These are phyloP conservation scores for Hirsutella rhossiliensis DNA, from an alignment of 2,329 filamentous ascomycete species.

Conservation along the genomic window DNA sequence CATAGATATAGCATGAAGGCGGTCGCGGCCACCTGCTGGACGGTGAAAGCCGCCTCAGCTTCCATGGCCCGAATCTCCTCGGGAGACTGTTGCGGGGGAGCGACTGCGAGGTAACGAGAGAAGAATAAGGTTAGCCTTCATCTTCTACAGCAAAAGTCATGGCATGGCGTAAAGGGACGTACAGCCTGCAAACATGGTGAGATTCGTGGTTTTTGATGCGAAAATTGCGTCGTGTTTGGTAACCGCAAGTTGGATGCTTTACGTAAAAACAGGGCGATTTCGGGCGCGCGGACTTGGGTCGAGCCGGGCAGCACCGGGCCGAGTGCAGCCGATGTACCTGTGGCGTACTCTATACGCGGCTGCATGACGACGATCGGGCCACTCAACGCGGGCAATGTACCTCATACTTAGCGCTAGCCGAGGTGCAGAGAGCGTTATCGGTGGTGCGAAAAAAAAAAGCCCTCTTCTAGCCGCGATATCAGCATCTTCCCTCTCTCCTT, in stretches of 20 bases:
- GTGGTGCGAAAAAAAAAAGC: neutral
- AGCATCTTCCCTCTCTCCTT: too few species aligned
- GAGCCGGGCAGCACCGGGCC: neutral
- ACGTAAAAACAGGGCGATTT: constrained; percentile 12
- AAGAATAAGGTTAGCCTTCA: constrained; percentile 8
- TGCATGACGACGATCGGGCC: too few species aligned
- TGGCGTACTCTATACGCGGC: neutral
- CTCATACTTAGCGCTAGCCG: neutral
- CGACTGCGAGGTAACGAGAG: constrained; percentile 33
- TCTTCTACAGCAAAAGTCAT: neutral
- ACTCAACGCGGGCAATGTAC: too few species aligned
- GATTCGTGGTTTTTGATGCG: neutral
- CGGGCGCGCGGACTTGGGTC: neutral
- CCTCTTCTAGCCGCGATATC: neutral
- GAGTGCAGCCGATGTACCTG: neutral
- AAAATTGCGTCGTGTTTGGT: neutral
- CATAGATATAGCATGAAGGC: constrained; percentile 65
- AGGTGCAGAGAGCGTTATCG: neutral
- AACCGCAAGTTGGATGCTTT: constrained; percentile 3
- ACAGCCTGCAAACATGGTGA: constrained; percentile 25
- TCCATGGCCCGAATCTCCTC: constrained; percentile 62
- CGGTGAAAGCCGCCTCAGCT: constrained; percentile 51
- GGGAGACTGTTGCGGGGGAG: constrained; percentile 54
- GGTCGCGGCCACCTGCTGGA: constrained; percentile 54
- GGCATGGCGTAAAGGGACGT: constrained; percentile 14